Evolutionary conservation across 75 land plant species (phyloP).

Genomic region (Pseudotsuga menziesii): DNA sequence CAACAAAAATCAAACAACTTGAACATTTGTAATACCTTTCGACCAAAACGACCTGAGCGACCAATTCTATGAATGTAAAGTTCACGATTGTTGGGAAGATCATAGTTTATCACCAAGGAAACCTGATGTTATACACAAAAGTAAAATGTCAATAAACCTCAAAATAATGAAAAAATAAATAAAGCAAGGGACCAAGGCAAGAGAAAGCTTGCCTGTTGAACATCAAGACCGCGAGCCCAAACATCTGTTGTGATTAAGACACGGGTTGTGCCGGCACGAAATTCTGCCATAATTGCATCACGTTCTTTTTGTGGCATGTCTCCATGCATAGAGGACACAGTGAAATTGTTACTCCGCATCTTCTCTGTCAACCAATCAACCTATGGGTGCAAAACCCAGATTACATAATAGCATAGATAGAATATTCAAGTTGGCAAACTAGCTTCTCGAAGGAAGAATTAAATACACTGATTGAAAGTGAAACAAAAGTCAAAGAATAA

Average conservation of each 20-base stretch:
- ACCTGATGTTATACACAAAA: constrained; percentile 29
- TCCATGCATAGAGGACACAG: constrained; percentile 91
- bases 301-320: constrained; percentile 92
- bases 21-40: constrained; percentile 16
- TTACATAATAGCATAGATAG: neutral
- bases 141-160: constrained; percentile 1
- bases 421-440: neutral
- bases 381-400: constrained; percentile 20
- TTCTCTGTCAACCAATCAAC: constrained; percentile 88
- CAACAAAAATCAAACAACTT: no score
- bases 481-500: neutral
- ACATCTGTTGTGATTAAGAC: constrained; percentile 91
- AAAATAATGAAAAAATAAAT: neutral
- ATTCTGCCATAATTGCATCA: constrained; percentile 90
- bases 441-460: neutral
- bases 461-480: no score
- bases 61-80: constrained; percentile 69
- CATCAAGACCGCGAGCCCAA: constrained; percentile 90
- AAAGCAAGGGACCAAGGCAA: neutral
- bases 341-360: constrained; percentile 76
- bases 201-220: constrained; percentile 62
- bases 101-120: constrained; percentile 66
- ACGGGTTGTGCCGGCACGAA: constrained; percentile 62
- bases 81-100: constrained; percentile 69
- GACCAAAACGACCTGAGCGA: constrained; percentile 68